Percentiles rank a stretch among this genome's conserved stretches.
These are phyloP conservation scores for Leccinum incarnatum DNA, from an alignment of 768 basidiomycete genomes.

Conservation along the genomic window DNA sequence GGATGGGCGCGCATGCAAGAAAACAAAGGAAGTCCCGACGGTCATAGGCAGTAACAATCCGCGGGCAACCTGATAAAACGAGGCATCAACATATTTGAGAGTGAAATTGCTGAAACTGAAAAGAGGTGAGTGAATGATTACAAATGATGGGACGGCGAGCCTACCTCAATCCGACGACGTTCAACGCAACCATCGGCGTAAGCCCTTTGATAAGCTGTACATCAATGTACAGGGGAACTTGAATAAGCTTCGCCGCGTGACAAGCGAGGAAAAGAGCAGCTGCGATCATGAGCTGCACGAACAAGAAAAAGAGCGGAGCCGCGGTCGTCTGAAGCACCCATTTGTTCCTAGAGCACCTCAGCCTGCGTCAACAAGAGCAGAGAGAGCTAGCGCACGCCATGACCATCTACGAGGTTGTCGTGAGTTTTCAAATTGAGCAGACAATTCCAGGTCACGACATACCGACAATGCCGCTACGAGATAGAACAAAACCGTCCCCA, in stretches of 20 bases:
- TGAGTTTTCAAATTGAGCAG: conserved; percentile 2
- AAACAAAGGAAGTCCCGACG: conserved; percentile 77
- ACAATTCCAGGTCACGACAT: conserved; percentile 33
- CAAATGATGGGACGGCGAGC: conserved; percentile 1
- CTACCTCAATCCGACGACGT: conserved; percentile 81
- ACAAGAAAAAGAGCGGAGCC: conserved; percentile 84
- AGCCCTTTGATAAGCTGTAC: conserved; percentile 67
- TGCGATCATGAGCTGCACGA: conserved; percentile 77
- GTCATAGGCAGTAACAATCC: conserved; percentile 94
- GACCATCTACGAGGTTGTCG: conserved; percentile 62
- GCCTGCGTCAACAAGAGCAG: conserved; percentile 17
- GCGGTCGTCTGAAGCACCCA: conserved; percentile 79
- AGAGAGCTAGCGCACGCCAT: conserved; percentile 61
- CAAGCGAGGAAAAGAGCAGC: conserved; percentile 69
- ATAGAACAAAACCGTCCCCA: conserved; percentile 78
- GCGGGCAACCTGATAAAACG: conserved; percentile 94
- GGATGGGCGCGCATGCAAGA: conserved; percentile 77
- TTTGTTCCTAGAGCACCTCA: conserved; percentile 62
- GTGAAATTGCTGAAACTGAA: conserved; percentile 87
- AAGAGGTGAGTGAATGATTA: neutral
- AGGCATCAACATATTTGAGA: conserved; percentile 91
- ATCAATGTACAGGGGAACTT: conserved; percentile 65
- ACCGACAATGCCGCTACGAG: conserved; percentile 86
- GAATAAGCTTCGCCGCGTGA: conserved; percentile 60
- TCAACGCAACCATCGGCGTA: conserved; percentile 69